Evolutionary conservation across 2,329 filamentous ascomycete genomes (phyloP), one percentile per base, ranked within the genome.

Genomic region (Aspergillus intermedius): DNA sequence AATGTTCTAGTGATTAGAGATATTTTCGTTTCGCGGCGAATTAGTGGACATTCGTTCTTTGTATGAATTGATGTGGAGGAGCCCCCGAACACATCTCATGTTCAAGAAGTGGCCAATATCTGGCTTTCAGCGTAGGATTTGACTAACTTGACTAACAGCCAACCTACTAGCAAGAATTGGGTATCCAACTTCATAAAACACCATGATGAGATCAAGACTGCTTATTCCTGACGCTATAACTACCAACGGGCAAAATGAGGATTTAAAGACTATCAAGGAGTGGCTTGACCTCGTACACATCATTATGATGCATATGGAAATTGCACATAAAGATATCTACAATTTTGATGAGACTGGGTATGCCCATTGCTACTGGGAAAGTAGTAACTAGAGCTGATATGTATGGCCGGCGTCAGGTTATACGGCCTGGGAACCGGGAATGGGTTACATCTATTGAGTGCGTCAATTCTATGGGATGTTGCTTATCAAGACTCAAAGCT

Each of bases 391-490:
- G 51, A 43, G 40, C 35, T 42, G 35, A 49, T 13, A 41, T 41
- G 13, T 8, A 8, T 47, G 35, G 42, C 28, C 22, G 39, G 41
- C 37, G 28, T 47, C 37, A 13, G 35, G 10, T 54, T 44, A 35
- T 54, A 45, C 40, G 52, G 22, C 48, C 43, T 45, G 47, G 49
- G 9, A 56, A 54, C 48, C 42, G 10, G 5, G 30, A 32, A 32
- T 32, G 30, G 30, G 30, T 32, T 13, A 32, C 30, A 32, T 32
- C 30, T 32, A 32, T 32, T 32, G 30, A 32, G 28, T 32, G 28
- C 5, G 30, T 32, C 5, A 32, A 32, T 5, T 23, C 22, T 13
- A 35, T 35, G 8, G 39, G 39, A 41, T 49, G 21, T 22, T 4
- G 19, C 19, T 21, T 50, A 34, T 50, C 2, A 53, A 46, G 32